Evolutionary conservation across 495 filamentous ascomycete species (phyloP).

Genomic region (Neurospora sp.): DNA sequence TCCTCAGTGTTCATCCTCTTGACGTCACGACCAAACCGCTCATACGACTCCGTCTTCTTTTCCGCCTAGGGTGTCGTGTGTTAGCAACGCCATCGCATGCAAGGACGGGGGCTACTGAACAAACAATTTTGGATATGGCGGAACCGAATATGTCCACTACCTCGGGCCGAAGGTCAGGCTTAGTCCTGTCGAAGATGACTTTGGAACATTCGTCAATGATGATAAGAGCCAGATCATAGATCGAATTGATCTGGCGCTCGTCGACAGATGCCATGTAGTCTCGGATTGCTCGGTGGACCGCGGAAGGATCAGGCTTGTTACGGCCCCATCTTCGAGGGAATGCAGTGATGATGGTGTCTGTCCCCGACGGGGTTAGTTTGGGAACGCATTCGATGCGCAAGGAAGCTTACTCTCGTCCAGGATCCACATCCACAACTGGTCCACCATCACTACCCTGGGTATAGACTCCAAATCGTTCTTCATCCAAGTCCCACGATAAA

Average conservation of each 20-base stretch:
- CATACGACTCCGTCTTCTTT: conserved; percentile 19
- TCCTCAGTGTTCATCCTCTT: conserved; percentile 22
- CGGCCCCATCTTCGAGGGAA: conserved; percentile 61
- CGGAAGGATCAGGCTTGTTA: conserved; percentile 57
- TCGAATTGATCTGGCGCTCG: conserved; percentile 46
- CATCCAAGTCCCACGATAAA: conserved; percentile 11
- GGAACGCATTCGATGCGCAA: not conserved
- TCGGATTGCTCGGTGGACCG: conserved; percentile 45
- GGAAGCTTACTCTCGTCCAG: conserved; percentile 34
- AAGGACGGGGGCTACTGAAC: not conserved
- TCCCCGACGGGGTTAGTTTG: not conserved
- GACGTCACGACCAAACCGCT: conserved; percentile 14
- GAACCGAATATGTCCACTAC: conserved; percentile 64
- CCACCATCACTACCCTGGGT: conserved; percentile 64
- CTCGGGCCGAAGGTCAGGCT: conserved; percentile 49
- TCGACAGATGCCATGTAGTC: conserved; percentile 27
- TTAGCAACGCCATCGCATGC: not conserved
- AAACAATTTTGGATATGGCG: conserved; percentile 27
- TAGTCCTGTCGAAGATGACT: conserved; percentile 48
- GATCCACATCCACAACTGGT: conserved; percentile 68
- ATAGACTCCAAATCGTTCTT: conserved; percentile 21
- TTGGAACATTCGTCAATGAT: conserved; percentile 17
- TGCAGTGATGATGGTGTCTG: conserved; percentile 52
- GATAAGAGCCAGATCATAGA: conserved; percentile 54
- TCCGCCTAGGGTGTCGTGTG: conserved; percentile 7